phyloP scores from a whole-genome alignment of 139 green algal species.

The Bryopsis sp. region DNA sequence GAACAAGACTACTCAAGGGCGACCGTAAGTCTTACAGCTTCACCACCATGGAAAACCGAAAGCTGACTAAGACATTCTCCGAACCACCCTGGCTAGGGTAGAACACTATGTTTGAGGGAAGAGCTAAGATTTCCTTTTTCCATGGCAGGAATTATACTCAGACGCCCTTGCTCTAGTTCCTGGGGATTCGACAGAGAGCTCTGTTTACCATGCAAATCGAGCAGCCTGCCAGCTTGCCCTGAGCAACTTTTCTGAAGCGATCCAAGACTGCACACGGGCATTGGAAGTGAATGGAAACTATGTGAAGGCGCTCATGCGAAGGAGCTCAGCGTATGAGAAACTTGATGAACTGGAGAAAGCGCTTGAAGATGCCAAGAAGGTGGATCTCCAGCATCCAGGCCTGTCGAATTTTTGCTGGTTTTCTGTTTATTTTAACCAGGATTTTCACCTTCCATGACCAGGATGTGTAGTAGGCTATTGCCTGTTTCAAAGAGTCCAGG shows the following conservation, averaged over 20 bases:
- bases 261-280: constrained; percentile 29
- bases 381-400: constrained; percentile 53
- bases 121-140: too few species aligned
- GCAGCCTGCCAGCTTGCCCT: neutral
- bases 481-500: too few species aligned
- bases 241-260: constrained; percentile 8
- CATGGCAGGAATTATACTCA: neutral
- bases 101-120: too few species aligned
- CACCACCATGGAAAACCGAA: too few species aligned
- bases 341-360: constrained; percentile 77
- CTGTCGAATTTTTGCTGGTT: too few species aligned
- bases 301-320: constrained; percentile 69
- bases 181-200: neutral
- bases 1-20: too few species aligned
- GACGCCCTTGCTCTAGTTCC: neutral
- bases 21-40: too few species aligned
- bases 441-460: too few species aligned
- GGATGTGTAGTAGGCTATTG: too few species aligned
- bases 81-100: too few species aligned
- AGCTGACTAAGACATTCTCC: too few species aligned
- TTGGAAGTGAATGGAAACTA: constrained; percentile 29
- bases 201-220: neutral
- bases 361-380: constrained; percentile 55
- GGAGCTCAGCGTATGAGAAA: constrained; percentile 57
- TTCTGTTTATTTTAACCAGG: too few species aligned